A percentile compares a stretch with the other conserved stretches of the same genome.
Conservation (phyloP, 1,284 basidiomycete species). For the Volvariella surrecta region DNA sequence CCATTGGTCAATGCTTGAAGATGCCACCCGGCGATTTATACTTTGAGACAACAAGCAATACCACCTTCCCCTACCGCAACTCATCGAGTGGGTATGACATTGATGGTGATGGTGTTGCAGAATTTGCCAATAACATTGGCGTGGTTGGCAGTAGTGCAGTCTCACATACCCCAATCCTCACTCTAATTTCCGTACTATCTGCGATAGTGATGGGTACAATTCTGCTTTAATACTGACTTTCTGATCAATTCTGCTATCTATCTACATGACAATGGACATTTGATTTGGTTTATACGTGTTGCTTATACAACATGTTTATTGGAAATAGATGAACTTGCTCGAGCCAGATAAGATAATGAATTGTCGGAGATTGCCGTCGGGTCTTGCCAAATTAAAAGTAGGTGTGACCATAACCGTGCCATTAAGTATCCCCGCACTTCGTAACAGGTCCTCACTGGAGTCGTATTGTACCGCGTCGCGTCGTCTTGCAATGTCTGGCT, state of each 20-base stretch:
- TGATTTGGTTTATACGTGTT: too few species aligned
- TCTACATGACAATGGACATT: too few species aligned
- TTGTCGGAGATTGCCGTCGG: too few species aligned
- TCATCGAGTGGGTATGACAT: constrained; percentile 22
- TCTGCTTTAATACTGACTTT: constrained; percentile 11
- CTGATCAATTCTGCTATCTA: not conserved
- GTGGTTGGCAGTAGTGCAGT: not conserved
- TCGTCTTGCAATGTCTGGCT: too few species aligned
- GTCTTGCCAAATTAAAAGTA: too few species aligned
- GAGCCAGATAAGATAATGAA: too few species aligned
- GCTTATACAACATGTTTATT: too few species aligned
- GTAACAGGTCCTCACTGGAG: too few species aligned
- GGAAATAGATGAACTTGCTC: too few species aligned
- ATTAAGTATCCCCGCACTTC: too few species aligned
- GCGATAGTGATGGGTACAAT: constrained; percentile 9
- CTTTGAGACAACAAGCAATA: constrained; percentile 54
- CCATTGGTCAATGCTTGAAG: constrained; percentile 56
- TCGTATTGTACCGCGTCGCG: too few species aligned
- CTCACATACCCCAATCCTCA: constrained; percentile 8
- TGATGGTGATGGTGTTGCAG: constrained; percentile 25
- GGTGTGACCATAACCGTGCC: too few species aligned
- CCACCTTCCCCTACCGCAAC: constrained; percentile 41
- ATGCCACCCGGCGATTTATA: constrained; percentile 51
- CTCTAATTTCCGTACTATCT: constrained; percentile 5
- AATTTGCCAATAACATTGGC: constrained; percentile 6